A percentile compares a stretch with the other conserved stretches of the same genome.
These are phyloP conservation scores for Cryptosporidium xiaoi DNA, from an alignment of 169 alveolate genomes.

Conservation along the genomic window DNA sequence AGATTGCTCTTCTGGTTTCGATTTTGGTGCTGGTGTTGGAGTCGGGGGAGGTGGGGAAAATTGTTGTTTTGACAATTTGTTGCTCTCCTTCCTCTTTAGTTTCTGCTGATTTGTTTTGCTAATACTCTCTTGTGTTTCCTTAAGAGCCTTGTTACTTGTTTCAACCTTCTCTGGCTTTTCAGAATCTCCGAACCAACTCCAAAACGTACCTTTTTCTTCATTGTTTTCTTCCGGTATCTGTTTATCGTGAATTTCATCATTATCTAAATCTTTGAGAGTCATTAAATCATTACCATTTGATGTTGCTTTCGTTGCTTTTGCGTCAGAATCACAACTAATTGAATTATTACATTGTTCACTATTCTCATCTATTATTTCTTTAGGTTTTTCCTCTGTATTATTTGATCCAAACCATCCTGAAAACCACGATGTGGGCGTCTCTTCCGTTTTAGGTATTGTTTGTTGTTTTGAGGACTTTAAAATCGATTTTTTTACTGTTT, in stretches of 20 bases:
- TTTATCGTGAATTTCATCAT: neutral
- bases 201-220: slow-evolving; percentile 16
- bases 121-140: slow-evolving; percentile 24
- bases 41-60: neutral
- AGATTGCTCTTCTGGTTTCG: slow-evolving; percentile 19
- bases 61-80: slow-evolving; percentile 3
- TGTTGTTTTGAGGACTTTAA: slow-evolving; percentile 53
- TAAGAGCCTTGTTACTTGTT: neutral
- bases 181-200: slow-evolving; percentile 64
- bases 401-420: slow-evolving; percentile 33
- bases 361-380: neutral
- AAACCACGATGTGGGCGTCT: slow-evolving; percentile 35
- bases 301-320: slow-evolving; percentile 70
- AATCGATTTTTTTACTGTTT: slow-evolving; percentile 41
- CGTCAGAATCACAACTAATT: slow-evolving; percentile 23
- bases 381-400: neutral
- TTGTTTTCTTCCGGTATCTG: neutral
- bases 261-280: slow-evolving; percentile 1
- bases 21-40: slow-evolving; percentile 6
- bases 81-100: slow-evolving; percentile 27
- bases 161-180: neutral
- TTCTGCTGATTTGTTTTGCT: slow-evolving; percentile 22
- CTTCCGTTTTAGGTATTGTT: neutral
- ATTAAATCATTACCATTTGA: slow-evolving; percentile 1
- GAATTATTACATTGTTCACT: neutral